Evolutionary conservation across 192 early-diverging fungal genomes (phyloP).

Genomic region (Entomortierella parvispora): DNA sequence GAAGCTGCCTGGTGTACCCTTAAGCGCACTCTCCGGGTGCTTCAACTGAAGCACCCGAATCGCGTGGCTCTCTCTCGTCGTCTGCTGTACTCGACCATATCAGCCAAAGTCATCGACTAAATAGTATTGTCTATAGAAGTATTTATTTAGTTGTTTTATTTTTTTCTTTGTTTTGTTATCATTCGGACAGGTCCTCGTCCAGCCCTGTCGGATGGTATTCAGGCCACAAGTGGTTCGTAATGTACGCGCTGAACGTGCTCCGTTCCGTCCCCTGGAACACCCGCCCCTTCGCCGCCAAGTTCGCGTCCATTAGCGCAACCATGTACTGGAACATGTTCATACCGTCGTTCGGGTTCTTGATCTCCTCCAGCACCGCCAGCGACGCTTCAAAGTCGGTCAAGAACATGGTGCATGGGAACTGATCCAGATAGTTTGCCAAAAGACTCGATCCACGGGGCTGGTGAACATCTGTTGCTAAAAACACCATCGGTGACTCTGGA

Average conservation of each 20-base stretch:
- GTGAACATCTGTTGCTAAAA: constrained; percentile 59
- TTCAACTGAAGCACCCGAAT: too few relatives aligned
- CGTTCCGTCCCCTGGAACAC: constrained; percentile 35
- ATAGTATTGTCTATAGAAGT: too few relatives aligned
- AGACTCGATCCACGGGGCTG: constrained; percentile 36
- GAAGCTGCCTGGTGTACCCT: too few relatives aligned
- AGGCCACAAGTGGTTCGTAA: constrained; percentile 37
- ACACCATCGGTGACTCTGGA: constrained; percentile 50
- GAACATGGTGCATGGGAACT: constrained; percentile 55
- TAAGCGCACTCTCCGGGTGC: too few relatives aligned
- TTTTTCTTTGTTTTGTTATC: too few relatives aligned
- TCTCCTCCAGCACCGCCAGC: constrained; percentile 14
- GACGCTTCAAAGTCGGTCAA: constrained; percentile 43
- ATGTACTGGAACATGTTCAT: constrained; percentile 35
- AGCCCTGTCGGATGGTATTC: constrained; percentile 24
- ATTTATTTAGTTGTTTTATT: too few relatives aligned
- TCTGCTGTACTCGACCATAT: too few relatives aligned
- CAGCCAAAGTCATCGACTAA: too few relatives aligned
- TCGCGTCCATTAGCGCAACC: constrained; percentile 46
- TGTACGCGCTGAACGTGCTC: constrained; percentile 48
- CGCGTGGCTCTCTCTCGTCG: too few relatives aligned
- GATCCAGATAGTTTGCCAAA: constrained; percentile 24
- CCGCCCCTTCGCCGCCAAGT: constrained; percentile 34
- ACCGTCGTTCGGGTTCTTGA: constrained; percentile 32
- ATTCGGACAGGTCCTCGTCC: background rate